A percentile compares a stretch with the other conserved stretches of the same genome.
phyloP scores from a whole-genome alignment of 495 filamentous ascomycete genomes.

The Podospora bellae-mahoneyi region DNA sequence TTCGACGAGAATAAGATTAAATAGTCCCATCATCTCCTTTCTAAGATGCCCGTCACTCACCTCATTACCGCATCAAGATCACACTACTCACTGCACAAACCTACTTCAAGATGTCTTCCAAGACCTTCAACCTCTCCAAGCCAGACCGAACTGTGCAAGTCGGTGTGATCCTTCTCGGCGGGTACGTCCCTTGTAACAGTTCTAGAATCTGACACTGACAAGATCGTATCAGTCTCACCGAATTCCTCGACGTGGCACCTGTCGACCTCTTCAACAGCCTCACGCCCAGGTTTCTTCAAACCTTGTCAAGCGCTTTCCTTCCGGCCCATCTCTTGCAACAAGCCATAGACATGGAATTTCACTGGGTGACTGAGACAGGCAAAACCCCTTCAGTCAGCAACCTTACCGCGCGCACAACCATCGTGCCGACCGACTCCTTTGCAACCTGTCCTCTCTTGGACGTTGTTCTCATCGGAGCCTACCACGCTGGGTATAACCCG shows the following conservation, averaged over 20 bases:
- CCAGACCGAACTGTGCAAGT: conserved; percentile 1
- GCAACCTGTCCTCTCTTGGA: conserved; percentile 25
- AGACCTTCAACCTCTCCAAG: conserved; percentile 1
- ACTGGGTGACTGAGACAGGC: conserved; percentile 23
- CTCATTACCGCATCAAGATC: not conserved
- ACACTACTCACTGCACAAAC: not conserved
- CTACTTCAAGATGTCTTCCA: not conserved
- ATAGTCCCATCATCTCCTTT: not conserved
- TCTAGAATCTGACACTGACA: not conserved
- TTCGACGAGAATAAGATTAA: not conserved
- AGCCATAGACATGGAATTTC: conserved; percentile 20
- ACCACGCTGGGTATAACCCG: conserved; percentile 16
- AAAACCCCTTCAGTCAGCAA: not conserved
- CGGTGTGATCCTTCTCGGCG: conserved; percentile 7
- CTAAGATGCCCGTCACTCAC: not conserved
- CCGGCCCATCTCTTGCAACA: conserved; percentile 16
- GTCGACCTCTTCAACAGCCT: conserved; percentile 25
- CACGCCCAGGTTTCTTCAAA: conserved; percentile 9
- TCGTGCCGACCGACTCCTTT: conserved; percentile 22
- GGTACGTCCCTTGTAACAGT: not conserved
- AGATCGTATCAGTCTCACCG: conserved; percentile 9
- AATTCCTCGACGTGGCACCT: conserved; percentile 23
- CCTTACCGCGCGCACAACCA: not conserved
- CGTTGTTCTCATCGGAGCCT: conserved; percentile 27
- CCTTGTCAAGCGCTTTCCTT: conserved; percentile 11